A percentile compares a stretch with the other conserved stretches of the same genome.
phyloP scores from a whole-genome alignment of 257 asterid species.

The Gynochthodes officinalis region DNA sequence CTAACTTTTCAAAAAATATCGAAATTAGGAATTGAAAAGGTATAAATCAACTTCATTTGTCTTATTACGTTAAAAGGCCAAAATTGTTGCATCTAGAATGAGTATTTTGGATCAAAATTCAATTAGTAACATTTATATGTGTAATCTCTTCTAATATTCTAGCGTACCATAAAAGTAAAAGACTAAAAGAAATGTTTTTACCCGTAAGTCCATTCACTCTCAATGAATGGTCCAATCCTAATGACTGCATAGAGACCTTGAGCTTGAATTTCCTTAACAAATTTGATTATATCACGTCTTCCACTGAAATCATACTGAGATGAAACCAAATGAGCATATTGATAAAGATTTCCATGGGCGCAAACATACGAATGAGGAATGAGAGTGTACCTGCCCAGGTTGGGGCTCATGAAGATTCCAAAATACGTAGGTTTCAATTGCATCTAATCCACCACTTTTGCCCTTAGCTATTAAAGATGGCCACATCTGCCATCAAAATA shows the following conservation, averaged over 20 bases:
- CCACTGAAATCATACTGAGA: conserved; percentile 81
- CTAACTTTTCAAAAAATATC: no score
- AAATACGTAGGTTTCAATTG: conserved; percentile 76
- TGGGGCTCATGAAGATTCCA: conserved; percentile 86
- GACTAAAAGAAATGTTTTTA: no score
- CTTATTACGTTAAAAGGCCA: no score
- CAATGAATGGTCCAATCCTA: conserved; percentile 84
- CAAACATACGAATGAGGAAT: no score
- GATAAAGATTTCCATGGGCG: no score
- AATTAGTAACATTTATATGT: no score
- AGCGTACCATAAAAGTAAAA: no score
- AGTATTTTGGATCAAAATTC: no score
- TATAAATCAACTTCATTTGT: no score
- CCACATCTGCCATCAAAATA: conserved; percentile 63
- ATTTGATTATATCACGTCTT: conserved; percentile 53
- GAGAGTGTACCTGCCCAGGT: conserved; percentile 68
- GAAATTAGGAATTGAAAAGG: no score
- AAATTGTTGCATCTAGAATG: no score
- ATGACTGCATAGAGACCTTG: conserved; percentile 78
- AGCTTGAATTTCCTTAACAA: conserved; percentile 60
- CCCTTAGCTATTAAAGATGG: conserved; percentile 64
- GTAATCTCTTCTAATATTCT: no score
- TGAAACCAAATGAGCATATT: not conserved
- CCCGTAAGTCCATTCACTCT: conserved; percentile 95
- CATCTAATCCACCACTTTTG: conserved; percentile 68